Evolutionary conservation across 345 rosid genomes (phyloP).

Genomic region (Euphorbia pulcherrima): DNA sequence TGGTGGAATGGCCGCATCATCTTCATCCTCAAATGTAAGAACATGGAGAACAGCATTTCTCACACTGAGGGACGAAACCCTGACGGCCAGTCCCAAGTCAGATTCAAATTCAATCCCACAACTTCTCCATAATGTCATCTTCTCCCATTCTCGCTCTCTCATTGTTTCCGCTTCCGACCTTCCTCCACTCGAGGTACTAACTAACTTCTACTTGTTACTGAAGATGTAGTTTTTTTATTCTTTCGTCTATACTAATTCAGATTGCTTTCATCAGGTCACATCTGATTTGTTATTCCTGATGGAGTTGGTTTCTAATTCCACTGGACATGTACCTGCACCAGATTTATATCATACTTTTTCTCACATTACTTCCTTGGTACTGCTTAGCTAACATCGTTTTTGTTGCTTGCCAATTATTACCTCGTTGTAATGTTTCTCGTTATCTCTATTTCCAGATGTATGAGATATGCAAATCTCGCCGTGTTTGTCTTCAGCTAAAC

Average conservation of each 20-base stretch:
- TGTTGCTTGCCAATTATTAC: background rate
- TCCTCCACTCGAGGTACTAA: conserved; percentile 64
- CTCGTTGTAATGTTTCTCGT: background rate
- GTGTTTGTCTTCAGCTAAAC: conserved; percentile 48
- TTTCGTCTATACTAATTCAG: background rate
- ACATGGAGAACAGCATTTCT: conserved; percentile 84
- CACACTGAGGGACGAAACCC: conserved; percentile 72
- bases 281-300: conserved; percentile 69
- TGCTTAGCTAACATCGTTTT: background rate
- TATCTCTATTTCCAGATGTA: conserved; percentile 42
- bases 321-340: conserved; percentile 25
- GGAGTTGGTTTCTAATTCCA: conserved; percentile 52
- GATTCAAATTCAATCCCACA: conserved; percentile 30
- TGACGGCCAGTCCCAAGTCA: conserved; percentile 30
- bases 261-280: conserved; percentile 35
- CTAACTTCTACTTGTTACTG: background rate
- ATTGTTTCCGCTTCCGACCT: conserved; percentile 62
- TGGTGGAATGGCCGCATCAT: conserved; percentile 34
- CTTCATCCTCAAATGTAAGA: conserved; percentile 34
- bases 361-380: conserved; percentile 57
- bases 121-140: conserved; percentile 57
- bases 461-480: conserved; percentile 38
- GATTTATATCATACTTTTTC: conserved; percentile 32
- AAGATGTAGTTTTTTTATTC: background rate
- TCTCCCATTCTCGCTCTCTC: conserved; percentile 56